Conservation (phyloP, 306 rosid genomes). For the Acmispon strigosus region DNA sequence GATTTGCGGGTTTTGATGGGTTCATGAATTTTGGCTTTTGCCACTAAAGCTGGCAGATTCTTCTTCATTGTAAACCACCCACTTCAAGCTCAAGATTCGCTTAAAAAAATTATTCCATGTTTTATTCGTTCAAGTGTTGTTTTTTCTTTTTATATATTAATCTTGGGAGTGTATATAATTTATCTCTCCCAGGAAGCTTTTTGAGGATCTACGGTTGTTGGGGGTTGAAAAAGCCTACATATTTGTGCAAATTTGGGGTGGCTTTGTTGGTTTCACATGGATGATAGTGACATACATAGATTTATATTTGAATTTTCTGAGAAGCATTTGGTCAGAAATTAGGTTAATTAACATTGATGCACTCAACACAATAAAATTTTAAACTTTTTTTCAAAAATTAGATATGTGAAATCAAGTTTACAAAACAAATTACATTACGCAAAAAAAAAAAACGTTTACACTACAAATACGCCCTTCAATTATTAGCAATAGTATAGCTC, state of each 20-base stretch:
- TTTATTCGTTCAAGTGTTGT: slow-evolving; percentile 12
- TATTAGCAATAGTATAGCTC: too few relatives aligned
- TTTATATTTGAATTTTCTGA: background rate
- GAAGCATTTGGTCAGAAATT: background rate
- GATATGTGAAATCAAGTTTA: too few relatives aligned
- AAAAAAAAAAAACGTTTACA: too few relatives aligned
- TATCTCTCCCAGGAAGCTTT: slow-evolving; percentile 7
- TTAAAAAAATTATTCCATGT: slow-evolving; percentile 25
- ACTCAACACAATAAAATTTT: too few relatives aligned
- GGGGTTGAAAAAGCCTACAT: background rate
- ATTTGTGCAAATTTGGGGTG: slow-evolving; percentile 16
- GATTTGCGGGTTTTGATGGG: slow-evolving; percentile 25
- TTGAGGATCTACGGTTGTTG: background rate
- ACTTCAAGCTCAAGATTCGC: slow-evolving; percentile 27
- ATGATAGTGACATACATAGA: background rate
- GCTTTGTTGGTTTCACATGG: slow-evolving; percentile 18
- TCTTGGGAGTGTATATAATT: background rate
- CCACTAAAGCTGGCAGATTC: slow-evolving; percentile 47
- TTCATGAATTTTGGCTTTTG: slow-evolving; percentile 36
- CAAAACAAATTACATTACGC: too few relatives aligned
- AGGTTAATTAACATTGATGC: too few relatives aligned
- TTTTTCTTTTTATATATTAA: slow-evolving; percentile 1
- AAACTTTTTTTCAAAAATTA: too few relatives aligned
- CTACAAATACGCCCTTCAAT: too few relatives aligned
- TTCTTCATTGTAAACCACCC: slow-evolving; percentile 42